phyloP scores from a whole-genome alignment of 805 yeast genomes.

The Ogataea angusta region DNA sequence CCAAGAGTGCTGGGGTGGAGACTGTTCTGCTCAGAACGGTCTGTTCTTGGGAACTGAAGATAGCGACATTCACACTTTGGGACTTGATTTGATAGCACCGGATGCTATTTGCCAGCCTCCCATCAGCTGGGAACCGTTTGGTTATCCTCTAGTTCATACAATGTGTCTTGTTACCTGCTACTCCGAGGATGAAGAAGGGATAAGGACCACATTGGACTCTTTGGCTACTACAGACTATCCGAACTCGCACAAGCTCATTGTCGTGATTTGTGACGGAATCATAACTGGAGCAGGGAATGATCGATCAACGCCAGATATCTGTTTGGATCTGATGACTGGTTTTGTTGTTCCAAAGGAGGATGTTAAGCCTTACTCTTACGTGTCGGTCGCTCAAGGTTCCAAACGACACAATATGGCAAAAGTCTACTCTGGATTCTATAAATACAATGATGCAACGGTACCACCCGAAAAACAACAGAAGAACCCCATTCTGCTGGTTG shows the following conservation, averaged over 20 bases:
- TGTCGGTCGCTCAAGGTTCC: constrained; percentile 91
- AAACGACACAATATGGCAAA: constrained; percentile 98
- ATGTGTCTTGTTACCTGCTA: constrained; percentile 87
- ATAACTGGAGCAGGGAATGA: constrained; percentile 95
- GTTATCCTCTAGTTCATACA: constrained; percentile 71
- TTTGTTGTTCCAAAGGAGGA: constrained; percentile 68
- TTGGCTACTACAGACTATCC: constrained; percentile 94
- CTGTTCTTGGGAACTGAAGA: constrained; percentile 29
- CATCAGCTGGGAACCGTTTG: constrained; percentile 79
- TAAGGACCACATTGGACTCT: constrained; percentile 88
- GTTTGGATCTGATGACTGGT: constrained; percentile 80
- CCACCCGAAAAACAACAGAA: constrained; percentile 80
- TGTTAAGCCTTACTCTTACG: constrained; percentile 81
- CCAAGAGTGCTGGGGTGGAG: constrained; percentile 13
- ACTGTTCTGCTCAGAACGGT: constrained; percentile 29
- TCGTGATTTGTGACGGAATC: constrained; percentile 89
- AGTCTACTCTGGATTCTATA: constrained; percentile 91
- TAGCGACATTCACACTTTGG: constrained; percentile 44
- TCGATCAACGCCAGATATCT: constrained; percentile 84
- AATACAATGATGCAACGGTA: constrained; percentile 72
- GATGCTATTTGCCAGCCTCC: constrained; percentile 92
- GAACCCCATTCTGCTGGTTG: constrained; percentile 74
- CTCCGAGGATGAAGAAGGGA: constrained; percentile 85
- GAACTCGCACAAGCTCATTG: constrained; percentile 83
- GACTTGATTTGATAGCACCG: constrained; percentile 61